Percentiles rank a stretch among this genome's conserved stretches.
Conservation (phyloP, 73 alveolate species). For the Tetrahymena thermophila region DNA sequence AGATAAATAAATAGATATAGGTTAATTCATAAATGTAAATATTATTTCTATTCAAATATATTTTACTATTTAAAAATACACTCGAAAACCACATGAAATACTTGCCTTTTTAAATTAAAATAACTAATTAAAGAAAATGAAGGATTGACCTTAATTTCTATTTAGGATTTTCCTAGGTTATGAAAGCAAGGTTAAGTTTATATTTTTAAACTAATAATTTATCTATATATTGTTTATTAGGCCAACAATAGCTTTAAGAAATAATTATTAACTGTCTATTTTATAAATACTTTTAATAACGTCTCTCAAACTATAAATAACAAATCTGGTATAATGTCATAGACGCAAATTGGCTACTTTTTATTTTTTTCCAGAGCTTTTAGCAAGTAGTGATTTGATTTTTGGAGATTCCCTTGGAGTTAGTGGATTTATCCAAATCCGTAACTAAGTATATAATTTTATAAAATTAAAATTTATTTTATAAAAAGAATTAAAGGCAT, state of each 20-base stretch:
- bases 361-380: background rate
- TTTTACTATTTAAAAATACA: too few relatives aligned
- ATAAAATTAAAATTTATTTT: background rate
- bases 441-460: background rate
- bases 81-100: too few relatives aligned
- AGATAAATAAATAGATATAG: too few relatives aligned
- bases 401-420: background rate
- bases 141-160: too few relatives aligned
- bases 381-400: background rate
- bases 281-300: background rate
- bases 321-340: background rate
- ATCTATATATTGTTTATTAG: too few relatives aligned
- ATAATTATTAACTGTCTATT: background rate
- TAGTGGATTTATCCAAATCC: background rate
- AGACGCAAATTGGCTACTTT: background rate
- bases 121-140: too few relatives aligned
- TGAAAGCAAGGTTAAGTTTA: too few relatives aligned
- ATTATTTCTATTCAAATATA: background rate
- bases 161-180: too few relatives aligned
- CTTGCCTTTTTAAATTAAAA: background rate
- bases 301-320: background rate
- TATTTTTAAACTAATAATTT: too few relatives aligned
- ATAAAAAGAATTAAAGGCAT: background rate
- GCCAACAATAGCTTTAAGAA: background rate
- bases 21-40: background rate